Conservation (phyloP, 169 alveolate genomes). For the Hammondia hammondi region DNA sequence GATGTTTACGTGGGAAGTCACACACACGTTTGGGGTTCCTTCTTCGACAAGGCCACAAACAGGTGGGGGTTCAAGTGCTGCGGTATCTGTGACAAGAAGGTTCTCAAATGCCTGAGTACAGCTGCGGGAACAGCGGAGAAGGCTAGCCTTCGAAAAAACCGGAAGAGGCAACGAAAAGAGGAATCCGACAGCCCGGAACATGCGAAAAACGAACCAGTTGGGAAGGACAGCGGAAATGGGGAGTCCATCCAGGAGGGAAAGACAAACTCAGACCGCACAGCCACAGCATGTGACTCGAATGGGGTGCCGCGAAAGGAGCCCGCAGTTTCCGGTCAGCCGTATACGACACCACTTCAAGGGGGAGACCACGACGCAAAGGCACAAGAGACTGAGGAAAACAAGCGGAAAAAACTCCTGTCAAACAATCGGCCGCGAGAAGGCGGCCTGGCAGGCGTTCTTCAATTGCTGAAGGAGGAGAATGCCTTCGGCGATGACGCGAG, state of each 20-base stretch:
- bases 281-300: background rate
- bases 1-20: slow-evolving; percentile 81
- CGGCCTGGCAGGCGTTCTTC: slow-evolving; percentile 5
- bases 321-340: background rate
- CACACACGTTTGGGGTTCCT: slow-evolving; percentile 83
- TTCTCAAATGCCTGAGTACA: slow-evolving; percentile 8
- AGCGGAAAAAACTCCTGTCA: background rate
- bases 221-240: background rate
- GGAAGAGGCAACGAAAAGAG: background rate
- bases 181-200: background rate
- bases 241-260: background rate
- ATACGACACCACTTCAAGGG: background rate
- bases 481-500: background rate
- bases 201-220: background rate
- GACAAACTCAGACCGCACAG: background rate
- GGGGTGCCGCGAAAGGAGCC: background rate
- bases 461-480: slow-evolving; percentile 15
- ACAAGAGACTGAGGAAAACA: background rate
- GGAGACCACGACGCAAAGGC: background rate
- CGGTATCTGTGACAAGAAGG: slow-evolving; percentile 48
- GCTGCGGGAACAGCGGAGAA: background rate
- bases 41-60: slow-evolving; percentile 76
- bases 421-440: background rate
- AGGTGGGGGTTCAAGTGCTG: slow-evolving; percentile 89
- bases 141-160: background rate